Conservation (phyloP, 2,329 filamentous ascomycete species). For the Raffaelea arxii region DNA sequence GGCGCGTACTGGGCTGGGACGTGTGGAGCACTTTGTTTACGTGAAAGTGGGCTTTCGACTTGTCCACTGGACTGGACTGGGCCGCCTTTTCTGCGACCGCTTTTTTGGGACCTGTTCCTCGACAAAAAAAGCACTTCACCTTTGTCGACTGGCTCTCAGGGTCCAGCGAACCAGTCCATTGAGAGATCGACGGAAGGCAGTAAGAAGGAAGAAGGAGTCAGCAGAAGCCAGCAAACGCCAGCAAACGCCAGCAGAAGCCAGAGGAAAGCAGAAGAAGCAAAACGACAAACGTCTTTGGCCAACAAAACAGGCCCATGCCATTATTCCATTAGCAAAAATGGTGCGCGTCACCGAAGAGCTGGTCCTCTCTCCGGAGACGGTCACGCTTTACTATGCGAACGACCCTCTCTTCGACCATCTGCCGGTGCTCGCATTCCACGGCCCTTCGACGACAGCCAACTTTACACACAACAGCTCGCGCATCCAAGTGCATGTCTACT, state of each 20-base stretch:
- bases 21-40: no score
- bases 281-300: background rate
- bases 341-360: slow-evolving; percentile 72
- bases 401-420: slow-evolving; percentile 76
- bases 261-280: no score
- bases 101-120: background rate
- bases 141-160: background rate
- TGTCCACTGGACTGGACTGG: background rate
- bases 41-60: background rate
- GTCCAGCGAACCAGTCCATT: no score
- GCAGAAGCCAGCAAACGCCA: no score
- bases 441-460: slow-evolving; percentile 80
- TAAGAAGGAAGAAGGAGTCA: no score
- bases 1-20: no score
- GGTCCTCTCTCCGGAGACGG: slow-evolving; percentile 67
- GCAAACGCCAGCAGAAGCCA: no score
- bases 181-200: no score
- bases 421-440: slow-evolving; percentile 84
- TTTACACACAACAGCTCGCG: slow-evolving; percentile 81
- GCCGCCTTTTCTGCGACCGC: background rate
- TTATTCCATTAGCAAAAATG: slow-evolving; percentile 48
- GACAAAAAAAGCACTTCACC: background rate
- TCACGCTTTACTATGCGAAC: slow-evolving; percentile 81
- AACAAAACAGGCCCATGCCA: slow-evolving; percentile 3
- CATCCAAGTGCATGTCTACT: slow-evolving; percentile 89